Evolutionary conservation across 2,329 filamentous ascomycete genomes (phyloP).

Genomic region (Talaromyces marneffei): DNA sequence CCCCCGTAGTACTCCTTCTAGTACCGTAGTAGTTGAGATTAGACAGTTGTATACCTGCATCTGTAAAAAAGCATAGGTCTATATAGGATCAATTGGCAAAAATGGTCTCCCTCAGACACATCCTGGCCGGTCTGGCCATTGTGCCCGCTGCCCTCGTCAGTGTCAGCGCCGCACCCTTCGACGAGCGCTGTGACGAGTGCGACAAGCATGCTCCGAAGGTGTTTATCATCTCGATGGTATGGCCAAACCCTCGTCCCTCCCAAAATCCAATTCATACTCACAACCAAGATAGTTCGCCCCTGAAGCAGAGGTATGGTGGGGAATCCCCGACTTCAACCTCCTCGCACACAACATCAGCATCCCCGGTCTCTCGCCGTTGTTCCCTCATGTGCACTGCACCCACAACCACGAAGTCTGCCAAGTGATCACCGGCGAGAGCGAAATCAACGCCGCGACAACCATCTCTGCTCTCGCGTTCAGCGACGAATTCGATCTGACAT

Average conservation of each 20-base stretch:
- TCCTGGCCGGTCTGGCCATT: background rate
- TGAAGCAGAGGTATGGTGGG: constrained; percentile 58
- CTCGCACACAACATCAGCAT: constrained; percentile 53
- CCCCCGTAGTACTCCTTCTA: background rate
- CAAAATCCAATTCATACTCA: background rate
- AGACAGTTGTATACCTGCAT: background rate
- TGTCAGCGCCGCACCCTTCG: background rate
- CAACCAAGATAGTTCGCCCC: constrained; percentile 50
- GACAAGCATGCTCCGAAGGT: constrained; percentile 34
- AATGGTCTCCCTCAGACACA: background rate
- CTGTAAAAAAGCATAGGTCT: no score
- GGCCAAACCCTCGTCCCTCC: background rate
- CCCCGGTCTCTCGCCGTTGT: constrained; percentile 60
- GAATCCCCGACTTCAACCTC: constrained; percentile 52
- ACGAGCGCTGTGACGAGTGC: constrained; percentile 5
- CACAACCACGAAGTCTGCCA: constrained; percentile 59
- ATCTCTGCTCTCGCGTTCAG: constrained; percentile 60
- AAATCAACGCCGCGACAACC: constrained; percentile 69
- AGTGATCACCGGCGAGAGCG: constrained; percentile 60
- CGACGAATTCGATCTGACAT: constrained; percentile 55
- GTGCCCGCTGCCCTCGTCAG: background rate
- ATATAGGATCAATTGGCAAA: background rate
- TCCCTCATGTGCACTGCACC: constrained; percentile 60
- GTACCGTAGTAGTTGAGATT: background rate
- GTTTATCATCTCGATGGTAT: constrained; percentile 39